Evolutionary conservation across 2,329 filamentous ascomycete species (phyloP).

Genomic region (Apiospora sp.): DNA sequence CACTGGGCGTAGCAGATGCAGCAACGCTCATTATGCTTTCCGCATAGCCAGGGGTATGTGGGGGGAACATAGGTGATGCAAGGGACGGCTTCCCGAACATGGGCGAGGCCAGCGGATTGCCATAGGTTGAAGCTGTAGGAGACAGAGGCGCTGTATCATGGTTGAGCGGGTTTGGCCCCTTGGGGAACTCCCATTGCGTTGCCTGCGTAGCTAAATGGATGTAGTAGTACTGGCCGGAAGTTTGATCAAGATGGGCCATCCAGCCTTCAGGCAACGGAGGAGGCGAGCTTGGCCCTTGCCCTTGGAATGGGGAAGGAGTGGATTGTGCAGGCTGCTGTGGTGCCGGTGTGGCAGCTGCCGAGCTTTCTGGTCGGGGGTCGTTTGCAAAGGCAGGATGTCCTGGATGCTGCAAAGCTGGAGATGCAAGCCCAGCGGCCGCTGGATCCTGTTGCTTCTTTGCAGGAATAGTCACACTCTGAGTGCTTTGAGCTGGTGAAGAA

Average conservation of each 20-base stretch:
- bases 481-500: conserved; percentile 39
- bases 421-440: conserved; percentile 48
- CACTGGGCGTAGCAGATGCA: conserved; percentile 74
- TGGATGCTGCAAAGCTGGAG: conserved; percentile 62
- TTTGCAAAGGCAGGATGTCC: conserved; percentile 93
- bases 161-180: conserved; percentile 88
- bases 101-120: conserved; percentile 76
- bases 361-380: conserved; percentile 66
- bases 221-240: conserved; percentile 98
- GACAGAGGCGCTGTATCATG: conserved; percentile 85
- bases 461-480: conserved; percentile 40
- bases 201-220: conserved; percentile 95
- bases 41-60: conserved; percentile 83
- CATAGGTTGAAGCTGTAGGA: conserved; percentile 79
- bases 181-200: conserved; percentile 99
- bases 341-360: conserved; percentile 53
- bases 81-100: conserved; percentile 72
- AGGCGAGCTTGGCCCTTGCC: conserved; percentile 75
- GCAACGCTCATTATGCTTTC: conserved; percentile 87
- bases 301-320: conserved; percentile 54
- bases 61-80: conserved; percentile 82
- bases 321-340: conserved; percentile 51
- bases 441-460: conserved; percentile 41
- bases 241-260: conserved; percentile 96
- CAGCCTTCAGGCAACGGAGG: conserved; percentile 96